A percentile compares a stretch with the other conserved stretches of the same genome.
Evolutionary conservation across 257 asterid species (phyloP).

Genomic region (Ehretia macrophylla): DNA sequence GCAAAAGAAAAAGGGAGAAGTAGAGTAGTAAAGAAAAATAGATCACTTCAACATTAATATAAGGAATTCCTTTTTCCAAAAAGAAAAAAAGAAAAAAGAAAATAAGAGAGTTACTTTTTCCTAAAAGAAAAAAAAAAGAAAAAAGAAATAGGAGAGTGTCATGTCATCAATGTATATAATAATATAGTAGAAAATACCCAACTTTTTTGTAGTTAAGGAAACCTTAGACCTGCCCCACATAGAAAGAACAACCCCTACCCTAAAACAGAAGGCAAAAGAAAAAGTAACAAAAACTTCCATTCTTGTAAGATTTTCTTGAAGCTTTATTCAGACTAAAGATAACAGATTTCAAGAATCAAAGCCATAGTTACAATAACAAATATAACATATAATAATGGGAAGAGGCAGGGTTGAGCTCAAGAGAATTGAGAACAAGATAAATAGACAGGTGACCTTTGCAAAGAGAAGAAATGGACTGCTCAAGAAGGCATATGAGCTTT

Average conservation of each 20-base stretch:
- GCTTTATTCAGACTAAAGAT: background rate
- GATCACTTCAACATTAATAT: no score
- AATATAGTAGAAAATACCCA: background rate
- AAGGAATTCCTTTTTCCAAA: no score
- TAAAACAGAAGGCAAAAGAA: constrained; percentile 19
- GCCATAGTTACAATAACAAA: constrained; percentile 6
- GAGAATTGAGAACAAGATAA: constrained; percentile 73
- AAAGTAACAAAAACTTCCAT: constrained; percentile 25
- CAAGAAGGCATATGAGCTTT: constrained; percentile 61
- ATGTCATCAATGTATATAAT: background rate
- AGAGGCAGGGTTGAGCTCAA: constrained; percentile 67
- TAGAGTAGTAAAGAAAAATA: no score
- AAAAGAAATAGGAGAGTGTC: no score
- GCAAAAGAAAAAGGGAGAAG: no score
- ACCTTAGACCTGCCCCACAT: constrained; percentile 32
- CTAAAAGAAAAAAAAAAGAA: no score
- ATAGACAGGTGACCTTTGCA: constrained; percentile 66
- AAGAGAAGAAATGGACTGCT: constrained; percentile 69
- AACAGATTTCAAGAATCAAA: constrained; percentile 3
- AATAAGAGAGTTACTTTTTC: no score
- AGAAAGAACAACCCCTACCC: constrained; percentile 19
- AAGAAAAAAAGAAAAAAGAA: no score
- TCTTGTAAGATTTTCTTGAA: constrained; percentile 14
- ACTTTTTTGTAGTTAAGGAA: constrained; percentile 15
- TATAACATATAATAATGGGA: constrained; percentile 40